Percentiles rank a stretch among this genome's conserved stretches.
Evolutionary conservation across 2,329 filamentous ascomycete genomes (phyloP).

Genomic region (Aspergillus sojae): DNA sequence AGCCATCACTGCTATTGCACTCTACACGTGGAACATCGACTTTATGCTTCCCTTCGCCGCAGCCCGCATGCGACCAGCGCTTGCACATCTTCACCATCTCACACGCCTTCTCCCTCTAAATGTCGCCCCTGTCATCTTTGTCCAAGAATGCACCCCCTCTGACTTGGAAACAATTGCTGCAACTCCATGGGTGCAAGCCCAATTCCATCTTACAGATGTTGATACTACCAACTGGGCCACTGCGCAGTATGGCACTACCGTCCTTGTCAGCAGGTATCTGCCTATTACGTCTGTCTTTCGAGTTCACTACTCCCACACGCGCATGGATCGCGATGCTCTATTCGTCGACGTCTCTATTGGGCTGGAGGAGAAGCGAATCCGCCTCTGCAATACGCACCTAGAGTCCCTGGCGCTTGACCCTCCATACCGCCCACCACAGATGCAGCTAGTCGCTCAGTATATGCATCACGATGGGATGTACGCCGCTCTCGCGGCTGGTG

Average conservation of each 20-base stretch:
- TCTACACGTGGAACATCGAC: slow-evolving; percentile 16
- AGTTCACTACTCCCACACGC: slow-evolving; percentile 11
- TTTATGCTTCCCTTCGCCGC: slow-evolving; percentile 12
- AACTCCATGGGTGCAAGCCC: slow-evolving; percentile 6
- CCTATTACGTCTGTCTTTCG: slow-evolving; percentile 3
- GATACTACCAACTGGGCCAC: slow-evolving; percentile 7
- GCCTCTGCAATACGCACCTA: slow-evolving; percentile 14
- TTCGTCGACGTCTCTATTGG: slow-evolving; percentile 9
- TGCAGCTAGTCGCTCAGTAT: slow-evolving; percentile 3
- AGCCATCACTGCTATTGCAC: background rate
- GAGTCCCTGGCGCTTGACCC: slow-evolving; percentile 12
- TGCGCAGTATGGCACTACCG: slow-evolving; percentile 9
- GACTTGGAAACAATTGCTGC: slow-evolving; percentile 7
- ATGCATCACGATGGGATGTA: background rate
- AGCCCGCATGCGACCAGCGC: slow-evolving; percentile 9
- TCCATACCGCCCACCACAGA: slow-evolving; percentile 8
- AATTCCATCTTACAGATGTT: slow-evolving; percentile 10
- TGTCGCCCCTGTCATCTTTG: background rate
- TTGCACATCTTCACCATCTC: slow-evolving; percentile 1
- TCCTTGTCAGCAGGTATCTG: background rate
- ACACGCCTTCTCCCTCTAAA: background rate
- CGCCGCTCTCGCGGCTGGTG: slow-evolving; percentile 3
- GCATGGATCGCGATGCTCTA: slow-evolving; percentile 15
- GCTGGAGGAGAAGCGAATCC: background rate
- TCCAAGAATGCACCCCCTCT: slow-evolving; percentile 10